Base-by-base conservation (phyloP, 75 land plant species). In the Chamaecyparis obtusa region DNA sequence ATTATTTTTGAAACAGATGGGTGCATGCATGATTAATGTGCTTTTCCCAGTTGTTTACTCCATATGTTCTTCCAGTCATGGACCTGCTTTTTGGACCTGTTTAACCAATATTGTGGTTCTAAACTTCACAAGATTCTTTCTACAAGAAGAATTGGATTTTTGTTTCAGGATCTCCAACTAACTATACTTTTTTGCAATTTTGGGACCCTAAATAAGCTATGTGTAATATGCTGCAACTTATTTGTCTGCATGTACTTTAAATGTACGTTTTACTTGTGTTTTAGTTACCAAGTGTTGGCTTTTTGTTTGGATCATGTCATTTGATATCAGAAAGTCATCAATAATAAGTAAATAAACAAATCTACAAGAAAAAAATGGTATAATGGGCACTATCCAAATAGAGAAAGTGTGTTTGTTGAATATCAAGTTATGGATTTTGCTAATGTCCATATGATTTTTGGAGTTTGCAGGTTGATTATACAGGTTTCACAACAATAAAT, bases 401-500 rank as follows among this genome's bases (percentile, higher is more conserved):
- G 76, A 32, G 76, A 71, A 71, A 74, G 14, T 1, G 1, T 6
- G 3, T 32, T 74, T 33, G 5, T 74, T 74, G 76, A 33, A 33
- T 13, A 33, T 71, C 32, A 32, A 74, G 76, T 74, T 33, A 74
- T 81, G 48, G n/a, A 5, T 46, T 46, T 41, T 81, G 33, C 83
- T 81, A 11, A 81, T 81, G 30, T 46, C n/a, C 24, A 37, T 81
- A 9, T 33, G 36, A 32, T 71, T 5, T 81, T n/a, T 81, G 46
- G 51, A 85, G 36, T 49, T 43, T 83, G 72, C 88, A 98, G 99
- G 99, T 98, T 43, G 99, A 98, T 86, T 98, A 98, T 89, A 97
- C 99, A 82, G 99, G 98, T 57, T 97, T 95, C 87, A 92, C 95
- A 92, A 98, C 99, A 83, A 97, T 98, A 89, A 98, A 98, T 91